Evolutionary conservation across 2,329 filamentous ascomycete genomes (phyloP).

Genomic region (Hymenoscyphus occultus): DNA sequence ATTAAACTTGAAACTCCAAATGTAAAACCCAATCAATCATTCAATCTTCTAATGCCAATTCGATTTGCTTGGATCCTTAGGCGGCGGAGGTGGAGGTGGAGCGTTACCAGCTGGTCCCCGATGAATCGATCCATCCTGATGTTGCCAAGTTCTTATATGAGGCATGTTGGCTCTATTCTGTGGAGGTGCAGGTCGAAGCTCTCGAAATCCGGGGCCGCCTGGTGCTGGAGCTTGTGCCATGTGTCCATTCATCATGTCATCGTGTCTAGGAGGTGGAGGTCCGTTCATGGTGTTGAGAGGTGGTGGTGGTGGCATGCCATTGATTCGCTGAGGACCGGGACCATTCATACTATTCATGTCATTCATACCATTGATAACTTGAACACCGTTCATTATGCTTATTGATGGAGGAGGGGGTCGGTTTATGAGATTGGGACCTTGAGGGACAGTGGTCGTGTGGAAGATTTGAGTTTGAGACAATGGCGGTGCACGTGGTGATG

Average conservation of each 20-base stretch:
- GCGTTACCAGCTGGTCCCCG: background rate
- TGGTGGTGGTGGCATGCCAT: background rate
- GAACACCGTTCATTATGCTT: background rate
- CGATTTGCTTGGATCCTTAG: background rate
- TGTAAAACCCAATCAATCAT: no score
- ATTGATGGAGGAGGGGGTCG: background rate
- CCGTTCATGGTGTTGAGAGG: background rate
- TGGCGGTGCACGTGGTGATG: conserved; percentile 15
- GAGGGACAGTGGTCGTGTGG: conserved; percentile 3
- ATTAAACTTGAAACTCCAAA: no score
- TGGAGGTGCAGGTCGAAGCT: conserved; percentile 24
- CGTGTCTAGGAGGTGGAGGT: background rate
- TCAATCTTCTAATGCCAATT: background rate
- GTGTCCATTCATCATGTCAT: conserved; percentile 1
- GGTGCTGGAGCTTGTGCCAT: background rate
- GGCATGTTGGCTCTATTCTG: conserved; percentile 14
- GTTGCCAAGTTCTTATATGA: background rate
- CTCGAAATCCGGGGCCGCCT: conserved; percentile 14
- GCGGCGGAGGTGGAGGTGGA: background rate
- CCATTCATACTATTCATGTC: background rate
- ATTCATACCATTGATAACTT: background rate
- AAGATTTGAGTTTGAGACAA: conserved; percentile 5
- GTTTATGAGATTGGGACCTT: background rate
- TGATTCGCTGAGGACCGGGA: background rate
- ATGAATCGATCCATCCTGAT: background rate